phyloP scores from a whole-genome alignment of 805 yeast species.

The Kodamaea lidongshanica region DNA sequence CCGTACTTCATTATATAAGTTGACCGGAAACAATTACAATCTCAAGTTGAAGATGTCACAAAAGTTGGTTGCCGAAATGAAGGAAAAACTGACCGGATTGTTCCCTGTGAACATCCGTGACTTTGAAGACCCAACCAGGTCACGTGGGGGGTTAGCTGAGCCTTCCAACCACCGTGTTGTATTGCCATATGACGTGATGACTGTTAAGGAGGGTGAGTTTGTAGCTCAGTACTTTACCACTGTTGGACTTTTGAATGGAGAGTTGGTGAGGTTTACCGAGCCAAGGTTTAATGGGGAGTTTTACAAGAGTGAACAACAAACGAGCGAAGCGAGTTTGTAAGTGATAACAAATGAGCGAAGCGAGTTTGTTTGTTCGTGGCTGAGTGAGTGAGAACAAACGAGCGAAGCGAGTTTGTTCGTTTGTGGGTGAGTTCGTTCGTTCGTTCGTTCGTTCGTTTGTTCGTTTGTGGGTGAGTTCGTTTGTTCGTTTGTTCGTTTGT shows the following conservation, averaged over 20 bases:
- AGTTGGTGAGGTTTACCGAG: conserved; percentile 57
- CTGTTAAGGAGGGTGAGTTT: conserved; percentile 59
- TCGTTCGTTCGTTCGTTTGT: no score
- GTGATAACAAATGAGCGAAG: no score
- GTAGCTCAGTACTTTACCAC: conserved; percentile 73
- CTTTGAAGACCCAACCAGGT: conserved; percentile 62
- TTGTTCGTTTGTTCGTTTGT: no score
- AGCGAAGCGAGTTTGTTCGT: no score
- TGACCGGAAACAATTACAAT: conserved; percentile 61
- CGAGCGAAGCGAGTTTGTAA: not conserved
- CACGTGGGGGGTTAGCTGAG: conserved; percentile 70
- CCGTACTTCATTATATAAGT: conserved; percentile 65
- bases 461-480: no score
- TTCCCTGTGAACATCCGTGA: conserved; percentile 67
- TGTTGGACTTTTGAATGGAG: conserved; percentile 67
- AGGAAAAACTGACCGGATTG: conserved; percentile 50
- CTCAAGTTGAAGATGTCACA: conserved; percentile 70
- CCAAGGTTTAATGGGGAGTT: conserved; percentile 45
- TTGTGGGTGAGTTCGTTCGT: no score
- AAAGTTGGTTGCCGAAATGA: conserved; percentile 58
- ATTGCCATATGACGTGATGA: conserved; percentile 60
- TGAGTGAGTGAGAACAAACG: no score
- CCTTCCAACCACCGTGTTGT: conserved; percentile 61
- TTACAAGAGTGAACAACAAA: conserved; percentile 40
- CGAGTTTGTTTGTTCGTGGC: no score